A percentile compares a stretch with the other conserved stretches of the same genome.
These are phyloP conservation scores for Neofusicoccum sp. DNA, from an alignment of 2,329 filamentous ascomycete species.

Conservation along the genomic window DNA sequence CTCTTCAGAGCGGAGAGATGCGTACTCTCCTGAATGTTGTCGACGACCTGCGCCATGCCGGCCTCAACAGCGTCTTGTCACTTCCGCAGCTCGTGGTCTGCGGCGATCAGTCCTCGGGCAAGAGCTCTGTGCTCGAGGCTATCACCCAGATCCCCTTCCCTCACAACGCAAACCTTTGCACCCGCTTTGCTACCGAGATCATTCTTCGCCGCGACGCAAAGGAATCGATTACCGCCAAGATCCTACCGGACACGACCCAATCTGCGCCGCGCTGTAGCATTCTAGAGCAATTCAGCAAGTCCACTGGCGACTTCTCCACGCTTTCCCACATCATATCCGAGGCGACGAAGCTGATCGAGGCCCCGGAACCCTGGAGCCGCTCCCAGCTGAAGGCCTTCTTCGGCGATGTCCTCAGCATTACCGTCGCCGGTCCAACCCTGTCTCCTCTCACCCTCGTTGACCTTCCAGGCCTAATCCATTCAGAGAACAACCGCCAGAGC, in stretches of 20 bases:
- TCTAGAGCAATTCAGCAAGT: background rate
- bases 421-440: constrained; percentile 28
- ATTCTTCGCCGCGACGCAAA: constrained; percentile 39
- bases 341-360: constrained; percentile 12
- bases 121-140: constrained; percentile 62
- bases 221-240: constrained; percentile 35
- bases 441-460: constrained; percentile 36
- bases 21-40: background rate
- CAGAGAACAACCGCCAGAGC: constrained; percentile 34
- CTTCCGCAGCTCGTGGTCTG: constrained; percentile 71
- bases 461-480: constrained; percentile 43
- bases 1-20: background rate
- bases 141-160: constrained; percentile 45
- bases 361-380: constrained; percentile 31
- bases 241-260: constrained; percentile 28
- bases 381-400: constrained; percentile 47
- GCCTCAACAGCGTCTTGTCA: background rate
- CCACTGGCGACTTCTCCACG: background rate
- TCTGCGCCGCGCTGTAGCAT: background rate
- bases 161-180: constrained; percentile 42
- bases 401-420: constrained; percentile 30
- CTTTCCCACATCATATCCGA: background rate
- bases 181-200: constrained; percentile 51
- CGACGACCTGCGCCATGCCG: background rate
- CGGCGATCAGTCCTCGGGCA: constrained; percentile 83